phyloP scores from a whole-genome alignment of 1,284 basidiomycete species.

The Cutaneotrichosporon sp. region DNA sequence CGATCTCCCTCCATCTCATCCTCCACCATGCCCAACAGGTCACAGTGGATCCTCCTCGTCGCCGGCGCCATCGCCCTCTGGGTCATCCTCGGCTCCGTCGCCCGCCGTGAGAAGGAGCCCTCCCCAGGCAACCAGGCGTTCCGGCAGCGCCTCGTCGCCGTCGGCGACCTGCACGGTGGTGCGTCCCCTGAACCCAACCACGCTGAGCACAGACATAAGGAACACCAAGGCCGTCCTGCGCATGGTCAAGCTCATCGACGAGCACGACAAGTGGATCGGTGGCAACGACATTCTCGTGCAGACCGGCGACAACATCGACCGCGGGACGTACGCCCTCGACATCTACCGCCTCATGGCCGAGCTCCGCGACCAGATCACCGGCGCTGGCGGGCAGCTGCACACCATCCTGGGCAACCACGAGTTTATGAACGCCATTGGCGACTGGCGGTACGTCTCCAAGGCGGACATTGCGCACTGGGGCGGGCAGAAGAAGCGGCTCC shows the following conservation, averaged over 20 bases:
- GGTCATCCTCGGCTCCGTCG: not conserved
- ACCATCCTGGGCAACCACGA: slow-evolving; percentile 71
- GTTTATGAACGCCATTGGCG: slow-evolving; percentile 80
- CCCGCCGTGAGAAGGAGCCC: not conserved
- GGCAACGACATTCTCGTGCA: slow-evolving; percentile 81
- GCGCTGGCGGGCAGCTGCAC: slow-evolving; percentile 69
- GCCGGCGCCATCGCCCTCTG: not conserved
- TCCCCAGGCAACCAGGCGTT: slow-evolving; percentile 24
- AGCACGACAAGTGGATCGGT: slow-evolving; percentile 74
- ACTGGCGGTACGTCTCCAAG: slow-evolving; percentile 86
- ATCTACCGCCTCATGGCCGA: slow-evolving; percentile 79
- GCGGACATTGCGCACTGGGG: slow-evolving; percentile 80
- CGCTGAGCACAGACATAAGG: slow-evolving; percentile 56
- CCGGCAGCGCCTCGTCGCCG: slow-evolving; percentile 60
- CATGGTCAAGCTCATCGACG: slow-evolving; percentile 69
- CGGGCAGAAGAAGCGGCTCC: slow-evolving; percentile 66
- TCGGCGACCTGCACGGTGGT: slow-evolving; percentile 78
- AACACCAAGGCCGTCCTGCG: slow-evolving; percentile 73
- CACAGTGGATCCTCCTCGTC: slow-evolving; percentile 4
- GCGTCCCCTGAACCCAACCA: slow-evolving; percentile 14
- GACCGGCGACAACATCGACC: slow-evolving; percentile 90
- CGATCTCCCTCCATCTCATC: not conserved
- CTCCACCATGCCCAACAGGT: not conserved
- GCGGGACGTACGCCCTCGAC: slow-evolving; percentile 83
- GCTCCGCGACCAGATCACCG: slow-evolving; percentile 71